phyloP scores from a whole-genome alignment of 805 yeast genomes.

The Isabelozyma pseudorhagii region DNA sequence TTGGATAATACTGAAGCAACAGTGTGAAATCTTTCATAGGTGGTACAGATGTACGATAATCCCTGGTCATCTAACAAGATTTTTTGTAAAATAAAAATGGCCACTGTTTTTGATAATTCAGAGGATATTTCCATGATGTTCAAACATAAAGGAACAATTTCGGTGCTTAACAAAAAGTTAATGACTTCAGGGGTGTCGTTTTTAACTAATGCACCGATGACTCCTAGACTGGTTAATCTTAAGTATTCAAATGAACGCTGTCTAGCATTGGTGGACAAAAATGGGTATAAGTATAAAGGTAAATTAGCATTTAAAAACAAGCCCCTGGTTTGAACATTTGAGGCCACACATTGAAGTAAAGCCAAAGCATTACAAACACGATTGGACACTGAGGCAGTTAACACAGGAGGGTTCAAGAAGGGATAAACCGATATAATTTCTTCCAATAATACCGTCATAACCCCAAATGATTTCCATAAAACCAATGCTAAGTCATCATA shows the following conservation, averaged over 20 bases:
- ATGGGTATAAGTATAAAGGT: slow-evolving; percentile 90
- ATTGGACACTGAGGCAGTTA: slow-evolving; percentile 83
- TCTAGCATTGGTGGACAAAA: slow-evolving; percentile 85
- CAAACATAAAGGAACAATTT: slow-evolving; percentile 90
- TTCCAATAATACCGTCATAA: slow-evolving; percentile 85
- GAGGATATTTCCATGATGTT: slow-evolving; percentile 95
- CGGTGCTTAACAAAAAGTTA: slow-evolving; percentile 87
- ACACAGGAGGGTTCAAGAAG: slow-evolving; percentile 76
- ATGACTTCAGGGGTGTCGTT: slow-evolving; percentile 95
- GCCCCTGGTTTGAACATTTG: slow-evolving; percentile 86
- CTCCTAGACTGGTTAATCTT: slow-evolving; percentile 90
- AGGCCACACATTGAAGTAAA: slow-evolving; percentile 92
- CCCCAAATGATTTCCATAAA: slow-evolving; percentile 95
- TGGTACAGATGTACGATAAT: slow-evolving; percentile 86
- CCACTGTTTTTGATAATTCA: slow-evolving; percentile 92
- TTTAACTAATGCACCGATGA: slow-evolving; percentile 93
- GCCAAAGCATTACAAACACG: slow-evolving; percentile 96
- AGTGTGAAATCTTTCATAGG: slow-evolving; percentile 91
- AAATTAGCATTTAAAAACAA: slow-evolving; percentile 85
- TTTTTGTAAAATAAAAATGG: slow-evolving; percentile 92
- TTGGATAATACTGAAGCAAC: slow-evolving; percentile 82
- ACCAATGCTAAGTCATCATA: slow-evolving; percentile 92
- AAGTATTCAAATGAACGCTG: slow-evolving; percentile 92
- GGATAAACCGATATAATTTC: slow-evolving; percentile 93
- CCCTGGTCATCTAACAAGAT: slow-evolving; percentile 91